These are phyloP conservation scores for Marchantia polymorpha DNA, from an alignment of 225 moss, liverwort and hornwort species.

Conservation along the genomic window DNA sequence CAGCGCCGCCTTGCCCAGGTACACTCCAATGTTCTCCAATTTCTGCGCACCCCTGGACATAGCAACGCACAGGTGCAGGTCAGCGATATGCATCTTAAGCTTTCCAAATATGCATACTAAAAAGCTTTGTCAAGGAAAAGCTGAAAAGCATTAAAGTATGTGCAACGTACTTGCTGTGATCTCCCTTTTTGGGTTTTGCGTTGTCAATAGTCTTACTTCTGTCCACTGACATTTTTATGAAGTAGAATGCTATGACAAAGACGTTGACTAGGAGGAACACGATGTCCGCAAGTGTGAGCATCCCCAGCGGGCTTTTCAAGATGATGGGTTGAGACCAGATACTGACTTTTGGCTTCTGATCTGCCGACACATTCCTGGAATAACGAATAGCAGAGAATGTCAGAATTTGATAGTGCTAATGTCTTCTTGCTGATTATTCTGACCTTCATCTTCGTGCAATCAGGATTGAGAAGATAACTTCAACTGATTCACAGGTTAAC, in stretches of 20 bases:
- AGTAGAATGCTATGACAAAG: neutral
- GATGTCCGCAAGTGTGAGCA: conserved; percentile 29
- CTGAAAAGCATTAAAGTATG: no score
- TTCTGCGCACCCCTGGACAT: conserved; percentile 14
- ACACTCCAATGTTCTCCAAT: conserved; percentile 3
- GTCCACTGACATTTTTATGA: neutral
- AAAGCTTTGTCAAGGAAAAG: no score
- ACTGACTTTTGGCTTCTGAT: neutral
- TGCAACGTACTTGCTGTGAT: neutral
- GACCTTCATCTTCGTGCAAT: neutral
- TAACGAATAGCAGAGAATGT: neutral
- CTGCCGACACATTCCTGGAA: neutral
- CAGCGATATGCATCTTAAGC: no score
- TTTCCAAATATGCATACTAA: no score
- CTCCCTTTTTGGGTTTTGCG: neutral
- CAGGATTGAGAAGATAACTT: no score
- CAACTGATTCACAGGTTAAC: neutral
- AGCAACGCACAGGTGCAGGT: no score
- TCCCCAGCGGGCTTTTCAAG: conserved; percentile 33
- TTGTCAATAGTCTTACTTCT: neutral
- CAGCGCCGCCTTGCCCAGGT: conserved; percentile 14
- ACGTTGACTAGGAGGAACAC: neutral
- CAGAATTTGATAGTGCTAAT: neutral
- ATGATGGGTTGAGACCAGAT: conserved; percentile 24
- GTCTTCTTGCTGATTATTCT: neutral